These are phyloP conservation scores for Trichoderma erinaceum DNA, from an alignment of 495 filamentous ascomycete species.

Conservation along the genomic window DNA sequence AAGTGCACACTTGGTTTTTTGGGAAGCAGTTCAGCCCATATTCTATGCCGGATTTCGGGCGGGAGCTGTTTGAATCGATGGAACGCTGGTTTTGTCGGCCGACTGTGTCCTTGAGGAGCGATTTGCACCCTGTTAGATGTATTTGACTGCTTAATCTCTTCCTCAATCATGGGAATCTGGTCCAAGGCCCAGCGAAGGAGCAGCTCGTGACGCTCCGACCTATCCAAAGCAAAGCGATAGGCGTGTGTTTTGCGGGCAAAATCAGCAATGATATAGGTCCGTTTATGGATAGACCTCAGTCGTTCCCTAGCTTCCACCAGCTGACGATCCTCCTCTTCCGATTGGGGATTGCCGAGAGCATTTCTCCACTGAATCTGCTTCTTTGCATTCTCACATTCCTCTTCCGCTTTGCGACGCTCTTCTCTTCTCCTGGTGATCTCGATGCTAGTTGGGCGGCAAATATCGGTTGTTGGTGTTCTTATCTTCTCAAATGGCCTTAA, in stretches of 20 bases:
- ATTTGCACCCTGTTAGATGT: neutral
- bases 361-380: neutral
- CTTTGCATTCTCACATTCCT: neutral
- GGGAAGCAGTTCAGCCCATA: neutral
- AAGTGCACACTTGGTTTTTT: conserved; percentile 4
- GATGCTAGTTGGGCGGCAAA: neutral
- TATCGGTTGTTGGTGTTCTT: neutral
- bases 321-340: neutral
- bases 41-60: neutral
- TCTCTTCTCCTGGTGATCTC: neutral
- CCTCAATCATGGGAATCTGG: conserved; percentile 11
- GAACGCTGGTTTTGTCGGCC: neutral
- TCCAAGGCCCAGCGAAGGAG: conserved; percentile 9
- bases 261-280: neutral
- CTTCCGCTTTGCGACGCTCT: neutral
- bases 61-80: neutral
- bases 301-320: neutral
- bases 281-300: neutral
- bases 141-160: neutral
- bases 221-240: neutral
- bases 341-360: neutral
- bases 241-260: neutral
- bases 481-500: neutral
- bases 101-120: neutral
- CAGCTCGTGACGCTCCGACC: neutral